phyloP scores from a whole-genome alignment of 2,329 filamentous ascomycete genomes.

The Colletotrichum paranaense region DNA sequence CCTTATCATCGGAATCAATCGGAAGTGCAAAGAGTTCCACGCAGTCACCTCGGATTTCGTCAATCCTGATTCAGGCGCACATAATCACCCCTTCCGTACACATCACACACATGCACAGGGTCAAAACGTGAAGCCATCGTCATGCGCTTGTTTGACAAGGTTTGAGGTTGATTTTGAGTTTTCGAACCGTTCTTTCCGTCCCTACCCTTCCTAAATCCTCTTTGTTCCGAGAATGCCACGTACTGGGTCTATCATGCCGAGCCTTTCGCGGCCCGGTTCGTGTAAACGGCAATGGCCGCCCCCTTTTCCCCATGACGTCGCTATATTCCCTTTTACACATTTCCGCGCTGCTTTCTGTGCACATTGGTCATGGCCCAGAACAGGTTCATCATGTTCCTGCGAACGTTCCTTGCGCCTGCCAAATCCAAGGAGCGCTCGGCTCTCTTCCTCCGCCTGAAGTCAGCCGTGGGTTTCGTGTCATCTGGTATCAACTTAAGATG shows the following conservation, averaged over 20 bases:
- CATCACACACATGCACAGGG: background rate
- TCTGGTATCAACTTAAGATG: constrained; percentile 39
- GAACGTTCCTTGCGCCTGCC: background rate
- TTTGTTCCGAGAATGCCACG: constrained; percentile 2
- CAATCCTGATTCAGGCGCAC: background rate
- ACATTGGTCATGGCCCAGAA: constrained; percentile 8
- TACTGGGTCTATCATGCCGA: constrained; percentile 18
- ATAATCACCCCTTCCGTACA: background rate
- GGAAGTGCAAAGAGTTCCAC: background rate
- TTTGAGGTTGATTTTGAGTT: constrained; percentile 21
- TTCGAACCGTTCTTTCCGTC: background rate
- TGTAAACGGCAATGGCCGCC: constrained; percentile 12
- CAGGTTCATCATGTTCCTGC: background rate
- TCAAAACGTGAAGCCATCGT: constrained; percentile 33
- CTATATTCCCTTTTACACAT: constrained; percentile 15
- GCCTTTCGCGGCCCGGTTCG: constrained; percentile 15
- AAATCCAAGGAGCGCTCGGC: background rate
- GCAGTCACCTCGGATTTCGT: constrained; percentile 16
- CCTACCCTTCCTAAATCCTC: background rate
- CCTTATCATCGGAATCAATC: constrained; percentile 22
- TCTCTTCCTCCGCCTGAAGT: background rate
- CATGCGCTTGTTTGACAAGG: constrained; percentile 19
- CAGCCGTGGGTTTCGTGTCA: constrained; percentile 5
- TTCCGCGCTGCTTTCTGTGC: constrained; percentile 18
- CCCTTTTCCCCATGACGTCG: constrained; percentile 13